phyloP scores from a whole-genome alignment of 2,329 filamentous ascomycete species.

The Nemania serpens region DNA sequence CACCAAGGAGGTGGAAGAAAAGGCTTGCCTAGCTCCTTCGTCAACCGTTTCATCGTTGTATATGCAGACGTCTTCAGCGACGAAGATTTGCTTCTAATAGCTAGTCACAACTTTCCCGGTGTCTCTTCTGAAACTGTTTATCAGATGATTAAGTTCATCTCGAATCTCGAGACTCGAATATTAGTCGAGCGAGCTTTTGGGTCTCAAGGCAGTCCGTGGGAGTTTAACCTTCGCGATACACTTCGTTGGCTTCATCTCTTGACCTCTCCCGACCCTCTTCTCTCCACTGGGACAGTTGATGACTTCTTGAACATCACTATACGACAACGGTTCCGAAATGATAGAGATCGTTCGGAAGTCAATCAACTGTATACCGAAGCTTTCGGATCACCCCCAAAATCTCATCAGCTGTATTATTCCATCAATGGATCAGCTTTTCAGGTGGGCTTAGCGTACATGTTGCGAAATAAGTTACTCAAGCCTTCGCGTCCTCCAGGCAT shows the following conservation, averaged over 20 bases:
- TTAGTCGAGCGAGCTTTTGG: constrained; percentile 63
- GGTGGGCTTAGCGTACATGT: constrained; percentile 75
- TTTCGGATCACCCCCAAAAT: constrained; percentile 59
- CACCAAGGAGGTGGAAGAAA: constrained; percentile 96
- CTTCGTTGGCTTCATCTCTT: constrained; percentile 83
- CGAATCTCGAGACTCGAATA: constrained; percentile 74
- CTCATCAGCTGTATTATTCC: constrained; percentile 73
- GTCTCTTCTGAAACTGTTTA: constrained; percentile 64
- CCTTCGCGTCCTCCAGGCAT: constrained; percentile 57
- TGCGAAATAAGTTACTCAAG: constrained; percentile 61
- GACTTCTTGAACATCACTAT: constrained; percentile 86
- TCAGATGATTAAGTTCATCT: constrained; percentile 79
- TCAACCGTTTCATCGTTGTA: constrained; percentile 97
- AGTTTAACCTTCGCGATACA: constrained; percentile 91
- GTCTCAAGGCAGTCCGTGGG: constrained; percentile 79
- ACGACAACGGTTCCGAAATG: constrained; percentile 81
- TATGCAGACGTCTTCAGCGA: constrained; percentile 89
- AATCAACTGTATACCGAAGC: constrained; percentile 67
- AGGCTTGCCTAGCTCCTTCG: constrained; percentile 91
- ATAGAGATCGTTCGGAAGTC: constrained; percentile 69
- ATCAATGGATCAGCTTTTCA: constrained; percentile 70
- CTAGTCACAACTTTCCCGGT: constrained; percentile 72
- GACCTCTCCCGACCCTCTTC: constrained; percentile 61
- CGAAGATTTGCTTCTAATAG: constrained; percentile 82
- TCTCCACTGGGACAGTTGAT: constrained; percentile 62